Evolutionary conservation across 2,329 filamentous ascomycete species (phyloP).

Genomic region (Sarocladiaceae sp.): DNA sequence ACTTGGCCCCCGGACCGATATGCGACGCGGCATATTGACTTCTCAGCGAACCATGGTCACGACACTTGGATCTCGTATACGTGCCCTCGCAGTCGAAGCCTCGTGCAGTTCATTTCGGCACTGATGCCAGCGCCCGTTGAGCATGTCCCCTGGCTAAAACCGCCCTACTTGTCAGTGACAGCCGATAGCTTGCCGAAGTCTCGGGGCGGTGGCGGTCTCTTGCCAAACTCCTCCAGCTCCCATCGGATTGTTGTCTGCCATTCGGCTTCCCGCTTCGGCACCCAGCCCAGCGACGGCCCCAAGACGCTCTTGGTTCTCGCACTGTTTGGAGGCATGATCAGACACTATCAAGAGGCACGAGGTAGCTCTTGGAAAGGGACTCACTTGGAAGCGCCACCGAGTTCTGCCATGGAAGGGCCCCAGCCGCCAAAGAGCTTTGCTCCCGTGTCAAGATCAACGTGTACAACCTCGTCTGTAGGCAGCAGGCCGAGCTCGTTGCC

Average conservation of each 20-base stretch:
- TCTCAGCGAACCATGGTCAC: no score
- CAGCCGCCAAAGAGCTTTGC: not conserved
- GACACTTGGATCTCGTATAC: no score
- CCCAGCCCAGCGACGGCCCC: not conserved
- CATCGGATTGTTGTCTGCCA: not conserved
- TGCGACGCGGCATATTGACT: no score
- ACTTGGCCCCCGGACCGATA: no score
- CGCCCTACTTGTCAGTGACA: not conserved
- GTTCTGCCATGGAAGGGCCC: not conserved
- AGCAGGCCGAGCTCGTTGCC: not conserved
- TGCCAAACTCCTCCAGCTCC: not conserved
- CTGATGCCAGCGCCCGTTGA: no score
- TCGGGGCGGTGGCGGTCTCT: not conserved
- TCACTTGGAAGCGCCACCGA: not conserved
- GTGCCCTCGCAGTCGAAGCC: no score
- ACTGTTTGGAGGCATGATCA: not conserved
- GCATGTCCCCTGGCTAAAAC: no score
- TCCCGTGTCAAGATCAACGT: not conserved
- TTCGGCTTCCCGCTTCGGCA: not conserved
- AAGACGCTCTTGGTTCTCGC: not conserved
- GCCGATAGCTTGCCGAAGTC: slow-evolving; percentile 1
- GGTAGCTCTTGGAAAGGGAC: not conserved
- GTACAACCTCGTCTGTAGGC: not conserved
- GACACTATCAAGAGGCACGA: not conserved
- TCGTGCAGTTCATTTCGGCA: no score